A percentile compares a stretch with the other conserved stretches of the same genome.
Evolutionary conservation across 345 rosid species (phyloP).

Genomic region (Eucalyptus viminalis): DNA sequence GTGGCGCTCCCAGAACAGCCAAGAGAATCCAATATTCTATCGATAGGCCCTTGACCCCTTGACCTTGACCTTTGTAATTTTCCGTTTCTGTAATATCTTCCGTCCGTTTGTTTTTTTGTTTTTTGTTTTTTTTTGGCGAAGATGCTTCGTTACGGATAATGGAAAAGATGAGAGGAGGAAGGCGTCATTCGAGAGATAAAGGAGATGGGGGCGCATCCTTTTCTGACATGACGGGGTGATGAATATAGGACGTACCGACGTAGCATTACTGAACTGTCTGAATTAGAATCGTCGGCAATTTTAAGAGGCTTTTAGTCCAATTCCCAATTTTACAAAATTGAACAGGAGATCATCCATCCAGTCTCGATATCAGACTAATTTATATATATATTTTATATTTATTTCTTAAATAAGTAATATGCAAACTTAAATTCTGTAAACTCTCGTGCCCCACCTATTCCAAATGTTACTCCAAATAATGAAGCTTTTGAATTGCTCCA

Average conservation of each 20-base stretch:
- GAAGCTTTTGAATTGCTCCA: too few species aligned
- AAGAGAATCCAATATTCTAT: neutral
- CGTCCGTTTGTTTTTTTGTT: neutral
- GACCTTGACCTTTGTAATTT: neutral
- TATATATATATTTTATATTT: too few species aligned
- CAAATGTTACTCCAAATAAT: accelerated
- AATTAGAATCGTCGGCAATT: too few species aligned
- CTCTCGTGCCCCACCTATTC: accelerated
- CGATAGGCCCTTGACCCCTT: neutral
- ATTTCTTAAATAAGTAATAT: too few species aligned
- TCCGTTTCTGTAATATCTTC: neutral
- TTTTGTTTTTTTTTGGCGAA: neutral
- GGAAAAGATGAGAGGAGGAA: neutral
- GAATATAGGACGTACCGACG: too few species aligned
- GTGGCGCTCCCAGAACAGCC: neutral
- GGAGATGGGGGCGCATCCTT: neutral
- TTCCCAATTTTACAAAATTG: neutral
- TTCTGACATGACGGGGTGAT: neutral
- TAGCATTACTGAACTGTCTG: neutral
- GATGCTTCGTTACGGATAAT: neutral
- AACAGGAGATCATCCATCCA: too few species aligned
- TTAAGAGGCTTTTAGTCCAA: neutral
- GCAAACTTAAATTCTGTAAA: too few species aligned
- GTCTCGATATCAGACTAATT: too few species aligned
- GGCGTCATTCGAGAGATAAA: neutral